Conservation (phyloP, 2,329 filamentous ascomycete species). For the Beauveria caledonica region DNA sequence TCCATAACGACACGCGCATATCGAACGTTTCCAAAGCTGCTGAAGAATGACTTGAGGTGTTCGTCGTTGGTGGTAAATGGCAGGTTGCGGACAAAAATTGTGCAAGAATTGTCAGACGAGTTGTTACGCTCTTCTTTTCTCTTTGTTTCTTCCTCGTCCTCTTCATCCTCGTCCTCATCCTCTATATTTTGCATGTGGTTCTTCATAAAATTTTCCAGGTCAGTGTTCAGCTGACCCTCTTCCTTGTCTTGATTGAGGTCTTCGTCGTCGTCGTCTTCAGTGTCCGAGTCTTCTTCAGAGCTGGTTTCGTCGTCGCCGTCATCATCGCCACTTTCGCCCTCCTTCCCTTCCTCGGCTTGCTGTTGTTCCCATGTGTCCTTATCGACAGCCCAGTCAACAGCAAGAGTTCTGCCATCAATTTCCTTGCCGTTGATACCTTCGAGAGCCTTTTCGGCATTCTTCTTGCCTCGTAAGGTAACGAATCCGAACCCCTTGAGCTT, state of each 20-base stretch:
- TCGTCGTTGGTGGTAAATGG: constrained; percentile 84
- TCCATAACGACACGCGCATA: constrained; percentile 92
- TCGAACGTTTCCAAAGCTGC: constrained; percentile 76
- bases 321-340: constrained; percentile 23
- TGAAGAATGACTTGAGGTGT: constrained; percentile 74
- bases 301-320: constrained; percentile 18
- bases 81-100: constrained; percentile 87
- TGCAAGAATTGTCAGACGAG: constrained; percentile 59
- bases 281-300: constrained; percentile 17
- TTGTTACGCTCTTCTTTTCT: constrained; percentile 14
- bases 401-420: constrained; percentile 78
- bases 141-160: constrained; percentile 33
- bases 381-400: constrained; percentile 95
- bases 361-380: constrained; percentile 75
- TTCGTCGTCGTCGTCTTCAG: constrained; percentile 20
- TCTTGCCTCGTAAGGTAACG: constrained; percentile 75
- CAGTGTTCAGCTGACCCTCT: constrained; percentile 35
- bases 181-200: constrained; percentile 50
- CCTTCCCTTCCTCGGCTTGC: constrained; percentile 30
- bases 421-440: constrained; percentile 80
- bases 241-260: constrained; percentile 26
- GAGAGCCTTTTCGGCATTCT: constrained; percentile 86
- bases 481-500: constrained; percentile 87
- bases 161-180: constrained; percentile 45
- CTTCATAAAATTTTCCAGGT: constrained; percentile 49